Percentiles rank a stretch among this genome's conserved stretches.
Evolutionary conservation across 768 basidiomycete species (phyloP).

Genomic region (Multifurca ochricompacta): DNA sequence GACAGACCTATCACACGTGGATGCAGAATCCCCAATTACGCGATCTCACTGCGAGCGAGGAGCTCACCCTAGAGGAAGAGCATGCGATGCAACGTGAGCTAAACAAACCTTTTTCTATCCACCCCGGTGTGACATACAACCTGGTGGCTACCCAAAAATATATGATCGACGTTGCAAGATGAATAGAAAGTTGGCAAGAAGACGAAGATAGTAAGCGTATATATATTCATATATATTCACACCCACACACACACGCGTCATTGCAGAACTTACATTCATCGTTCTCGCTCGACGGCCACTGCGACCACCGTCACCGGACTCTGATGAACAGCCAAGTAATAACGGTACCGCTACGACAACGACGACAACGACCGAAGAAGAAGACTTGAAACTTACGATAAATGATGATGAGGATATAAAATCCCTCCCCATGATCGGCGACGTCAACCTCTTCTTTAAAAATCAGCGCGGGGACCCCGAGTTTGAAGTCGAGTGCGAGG

Average conservation of each 20-base stretch:
- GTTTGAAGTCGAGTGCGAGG: slow-evolving; percentile 76
- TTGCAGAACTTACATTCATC: slow-evolving; percentile 80
- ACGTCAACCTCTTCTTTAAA: slow-evolving; percentile 86
- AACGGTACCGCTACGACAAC: no score
- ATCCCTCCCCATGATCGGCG: slow-evolving; percentile 70
- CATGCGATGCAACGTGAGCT: slow-evolving; percentile 83
- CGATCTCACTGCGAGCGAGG: slow-evolving; percentile 77
- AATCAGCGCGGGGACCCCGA: slow-evolving; percentile 32
- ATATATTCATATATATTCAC: not conserved
- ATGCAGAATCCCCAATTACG: slow-evolving; percentile 72
- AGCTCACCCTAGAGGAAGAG: slow-evolving; percentile 71
- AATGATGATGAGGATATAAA: slow-evolving; percentile 29
- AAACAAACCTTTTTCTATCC: no score
- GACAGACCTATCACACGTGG: slow-evolving; percentile 80
- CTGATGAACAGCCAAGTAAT: no score
- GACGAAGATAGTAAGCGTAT: slow-evolving; percentile 73
- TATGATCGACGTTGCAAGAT: not conserved
- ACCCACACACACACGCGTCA: not conserved
- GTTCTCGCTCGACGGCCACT: slow-evolving; percentile 51
- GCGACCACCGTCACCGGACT: not conserved
- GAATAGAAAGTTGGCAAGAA: slow-evolving; percentile 70
- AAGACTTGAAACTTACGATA: no score
- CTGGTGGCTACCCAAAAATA: not conserved
- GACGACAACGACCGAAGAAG: no score
- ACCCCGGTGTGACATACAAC: not conserved